Conservation (phyloP, 1,139 yeast genomes). For the Suhomyces panamericanus region DNA sequence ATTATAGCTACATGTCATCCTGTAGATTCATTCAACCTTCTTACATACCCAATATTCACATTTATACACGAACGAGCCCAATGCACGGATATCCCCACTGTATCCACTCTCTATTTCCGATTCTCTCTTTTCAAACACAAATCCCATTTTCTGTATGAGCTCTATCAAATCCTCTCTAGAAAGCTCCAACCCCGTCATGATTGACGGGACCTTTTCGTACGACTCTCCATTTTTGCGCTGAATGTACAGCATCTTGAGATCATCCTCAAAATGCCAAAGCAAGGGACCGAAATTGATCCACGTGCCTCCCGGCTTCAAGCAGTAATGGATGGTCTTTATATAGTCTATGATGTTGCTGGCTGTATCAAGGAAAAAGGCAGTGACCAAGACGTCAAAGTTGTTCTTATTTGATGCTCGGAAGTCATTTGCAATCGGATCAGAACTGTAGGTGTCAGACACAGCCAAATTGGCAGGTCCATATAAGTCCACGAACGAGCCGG, state of each 20-base stretch:
- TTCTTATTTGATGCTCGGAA: slow-evolving; percentile 43
- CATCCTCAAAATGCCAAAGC: slow-evolving; percentile 80
- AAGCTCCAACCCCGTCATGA: slow-evolving; percentile 62
- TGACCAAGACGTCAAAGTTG: slow-evolving; percentile 56
- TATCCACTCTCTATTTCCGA: slow-evolving; percentile 52
- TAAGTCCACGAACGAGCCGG: slow-evolving; percentile 78
- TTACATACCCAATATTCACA: slow-evolving; percentile 75
- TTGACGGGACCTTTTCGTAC: slow-evolving; percentile 28
- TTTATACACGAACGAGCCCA: slow-evolving; percentile 60
- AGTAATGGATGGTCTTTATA: slow-evolving; percentile 54
- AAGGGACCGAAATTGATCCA: slow-evolving; percentile 91
- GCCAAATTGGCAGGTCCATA: slow-evolving; percentile 56
- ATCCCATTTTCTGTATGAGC: slow-evolving; percentile 54
- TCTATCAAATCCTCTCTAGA: slow-evolving; percentile 58
- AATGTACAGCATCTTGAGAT: slow-evolving; percentile 29
- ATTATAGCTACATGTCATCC: too few relatives aligned
- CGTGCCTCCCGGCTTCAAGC: slow-evolving; percentile 54
- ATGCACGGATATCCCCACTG: slow-evolving; percentile 51
- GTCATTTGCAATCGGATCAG: slow-evolving; percentile 36
- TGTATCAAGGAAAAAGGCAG: slow-evolving; percentile 81
- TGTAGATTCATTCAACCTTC: slow-evolving; percentile 19
- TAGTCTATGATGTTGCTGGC: slow-evolving; percentile 73
- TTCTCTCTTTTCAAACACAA: slow-evolving; percentile 48
- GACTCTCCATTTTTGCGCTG: slow-evolving; percentile 27
- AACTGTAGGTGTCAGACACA: slow-evolving; percentile 39